Conservation (phyloP, 2,329 filamentous ascomycete species). For the Cladosporium colombiae region DNA sequence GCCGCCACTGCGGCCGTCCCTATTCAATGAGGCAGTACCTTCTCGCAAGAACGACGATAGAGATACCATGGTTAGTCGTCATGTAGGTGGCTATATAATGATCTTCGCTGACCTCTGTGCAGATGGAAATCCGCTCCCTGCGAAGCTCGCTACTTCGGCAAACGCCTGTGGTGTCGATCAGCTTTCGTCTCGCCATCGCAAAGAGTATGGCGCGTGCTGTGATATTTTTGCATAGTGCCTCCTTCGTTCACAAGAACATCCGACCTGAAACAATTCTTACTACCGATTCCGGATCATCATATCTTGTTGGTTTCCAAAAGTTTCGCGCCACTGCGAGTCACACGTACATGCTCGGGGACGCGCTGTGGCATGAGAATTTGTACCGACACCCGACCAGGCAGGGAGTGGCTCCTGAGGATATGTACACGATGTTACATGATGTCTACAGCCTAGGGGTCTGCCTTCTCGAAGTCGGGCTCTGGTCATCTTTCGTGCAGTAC, state of each 20-base stretch:
- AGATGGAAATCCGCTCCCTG: conserved; percentile 24
- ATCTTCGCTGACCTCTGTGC: not conserved
- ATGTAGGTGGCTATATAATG: not conserved
- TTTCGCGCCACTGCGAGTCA: conserved; percentile 40
- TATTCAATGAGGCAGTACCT: not conserved
- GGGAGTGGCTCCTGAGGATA: conserved; percentile 41
- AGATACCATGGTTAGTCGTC: not conserved
- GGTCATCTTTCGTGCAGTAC: conserved; percentile 42
- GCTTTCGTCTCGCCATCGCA: not conserved
- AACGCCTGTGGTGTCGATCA: not conserved
- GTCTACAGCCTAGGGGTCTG: conserved; percentile 59
- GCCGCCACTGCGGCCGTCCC: not conserved
- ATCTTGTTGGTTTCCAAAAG: conserved; percentile 50
- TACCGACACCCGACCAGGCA: conserved; percentile 55
- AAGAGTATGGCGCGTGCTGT: conserved; percentile 26
- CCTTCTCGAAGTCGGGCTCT: conserved; percentile 56
- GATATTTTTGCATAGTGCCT: conserved; percentile 42
- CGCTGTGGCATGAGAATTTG: conserved; percentile 47
- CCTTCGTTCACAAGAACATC: conserved; percentile 52
- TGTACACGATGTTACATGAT: conserved; percentile 56
- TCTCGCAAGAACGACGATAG: not conserved
- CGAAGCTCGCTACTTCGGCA: conserved; percentile 36
- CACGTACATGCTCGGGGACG: conserved; percentile 42
- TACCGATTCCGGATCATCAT: conserved; percentile 35
- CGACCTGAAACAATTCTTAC: conserved; percentile 46